A percentile compares a stretch with the other conserved stretches of the same genome.
Evolutionary conservation across 352 stramenopile species (phyloP).

Genomic region (Globisporangium carolinianum): DNA sequence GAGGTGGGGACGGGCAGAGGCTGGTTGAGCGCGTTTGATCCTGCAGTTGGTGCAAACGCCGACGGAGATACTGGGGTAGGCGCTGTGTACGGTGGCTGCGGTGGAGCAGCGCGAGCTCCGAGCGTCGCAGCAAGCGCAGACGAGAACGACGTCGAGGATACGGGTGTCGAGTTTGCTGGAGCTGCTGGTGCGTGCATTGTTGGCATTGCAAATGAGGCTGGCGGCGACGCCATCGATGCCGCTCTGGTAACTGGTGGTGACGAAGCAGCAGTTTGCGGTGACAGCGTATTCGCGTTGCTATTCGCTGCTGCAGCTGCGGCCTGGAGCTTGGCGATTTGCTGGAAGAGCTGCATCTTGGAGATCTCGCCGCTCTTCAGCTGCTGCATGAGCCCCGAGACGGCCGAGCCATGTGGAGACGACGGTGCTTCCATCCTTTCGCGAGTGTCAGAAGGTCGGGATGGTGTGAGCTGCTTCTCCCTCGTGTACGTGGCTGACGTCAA

Average conservation of each 20-base stretch:
- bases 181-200: neutral
- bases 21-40: neutral
- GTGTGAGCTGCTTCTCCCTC: neutral
- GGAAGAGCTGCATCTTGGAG: slow-evolving; percentile 82
- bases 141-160: slow-evolving; percentile 2
- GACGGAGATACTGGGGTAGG: neutral
- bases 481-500: too few species aligned
- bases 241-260: neutral
- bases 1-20: neutral
- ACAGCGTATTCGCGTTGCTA: slow-evolving; percentile 1
- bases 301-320: slow-evolving; percentile 3
- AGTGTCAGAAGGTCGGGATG: neutral
- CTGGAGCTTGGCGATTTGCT: slow-evolving; percentile 74
- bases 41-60: neutral
- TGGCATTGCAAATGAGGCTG: neutral
- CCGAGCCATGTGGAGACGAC: slow-evolving; percentile 20
- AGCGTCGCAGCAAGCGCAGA: neutral
- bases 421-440: slow-evolving; percentile 27
- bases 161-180: neutral
- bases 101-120: neutral
- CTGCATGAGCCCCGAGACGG: slow-evolving; percentile 71
- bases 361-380: slow-evolving; percentile 82
- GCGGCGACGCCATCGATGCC: neutral
- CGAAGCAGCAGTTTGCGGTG: slow-evolving; percentile 3
- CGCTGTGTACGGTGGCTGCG: slow-evolving; percentile 1